Evolutionary conservation across 352 stramenopile genomes (phyloP), one percentile per base, ranked within the genome.

Genomic region (Pythium utonaiense): DNA sequence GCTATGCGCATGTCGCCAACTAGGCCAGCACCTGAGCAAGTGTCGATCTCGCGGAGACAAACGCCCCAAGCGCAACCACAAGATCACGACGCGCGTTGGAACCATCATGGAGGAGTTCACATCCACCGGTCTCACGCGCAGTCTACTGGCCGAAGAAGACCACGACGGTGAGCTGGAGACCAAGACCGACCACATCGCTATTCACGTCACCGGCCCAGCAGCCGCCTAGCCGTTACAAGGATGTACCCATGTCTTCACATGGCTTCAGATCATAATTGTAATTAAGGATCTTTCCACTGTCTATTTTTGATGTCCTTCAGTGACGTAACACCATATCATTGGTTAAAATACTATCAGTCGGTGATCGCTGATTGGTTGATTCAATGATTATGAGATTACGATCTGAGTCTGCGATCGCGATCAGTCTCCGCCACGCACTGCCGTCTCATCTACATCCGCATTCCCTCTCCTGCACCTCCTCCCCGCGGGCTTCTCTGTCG

Each of bases 1-100:
- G 1, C 47, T 77, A 31, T 80, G 74, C 44, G 59, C 54, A 6
- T 80, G 74, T 42, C 66, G 64, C 6, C 77, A 78, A 52, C 62
- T 74, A 6, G 74, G 74, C 0, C 74, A 82, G 57, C 66, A 64
- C 1, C 31, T 76, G 5, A 45, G 72, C 22, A 12, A 16, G 24
- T 25, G 12, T 10, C 21, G 41, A 8, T 33, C 8, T n/a, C 8
- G 40, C 22, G 28, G 21, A 21, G 28, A 30, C 13, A 41, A 42
- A 9, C 57, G 47, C 7, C 5, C 24, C 28, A 55, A 44, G 22
- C 33, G 12, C 14, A 30, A 19, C 36, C 41, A 64, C n/a, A 58
- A 53, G 27, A 19, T 51, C 22, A 49, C 22, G 25, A 17, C 41
- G 24, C 38, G 28, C 10, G 42, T 66, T 19, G 44, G 52, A 8